A percentile compares a stretch with the other conserved stretches of the same genome.
These are phyloP conservation scores for Calcarisporium arbuscula DNA, from an alignment of 2,329 filamentous ascomycete genomes.

Conservation along the genomic window DNA sequence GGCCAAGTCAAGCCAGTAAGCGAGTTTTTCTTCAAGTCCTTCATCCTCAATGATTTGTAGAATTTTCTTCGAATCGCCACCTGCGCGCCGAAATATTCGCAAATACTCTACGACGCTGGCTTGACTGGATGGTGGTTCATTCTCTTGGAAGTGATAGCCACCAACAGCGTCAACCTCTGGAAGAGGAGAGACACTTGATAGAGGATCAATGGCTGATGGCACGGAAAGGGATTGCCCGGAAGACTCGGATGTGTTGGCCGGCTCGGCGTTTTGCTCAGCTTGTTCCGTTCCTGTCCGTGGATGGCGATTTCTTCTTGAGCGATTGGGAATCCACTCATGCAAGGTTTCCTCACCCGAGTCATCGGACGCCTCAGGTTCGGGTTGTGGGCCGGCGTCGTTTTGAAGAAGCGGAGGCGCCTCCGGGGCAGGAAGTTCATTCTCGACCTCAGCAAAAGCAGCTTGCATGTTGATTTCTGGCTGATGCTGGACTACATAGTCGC, in stretches of 20 bases:
- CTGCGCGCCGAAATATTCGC: slow-evolving; percentile 52
- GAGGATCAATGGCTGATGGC: too few relatives aligned
- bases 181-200: too few relatives aligned
- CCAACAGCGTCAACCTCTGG: too few relatives aligned
- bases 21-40: slow-evolving; percentile 50
- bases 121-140: too few relatives aligned
- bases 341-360: slow-evolving; percentile 27
- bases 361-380: slow-evolving; percentile 10
- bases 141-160: too few relatives aligned
- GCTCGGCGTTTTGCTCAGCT: too few relatives aligned
- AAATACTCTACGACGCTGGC: slow-evolving; percentile 30
- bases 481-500: slow-evolving; percentile 97
- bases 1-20: slow-evolving; percentile 53
- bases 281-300: too few relatives aligned
- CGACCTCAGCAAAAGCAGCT: slow-evolving; percentile 50
- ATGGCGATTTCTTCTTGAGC: too few relatives aligned
- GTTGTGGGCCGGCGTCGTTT: slow-evolving; percentile 12
- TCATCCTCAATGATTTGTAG: slow-evolving; percentile 56
- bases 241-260: too few relatives aligned
- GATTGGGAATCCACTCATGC: slow-evolving; percentile 20
- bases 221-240: too few relatives aligned
- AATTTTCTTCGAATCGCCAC: slow-evolving; percentile 53
- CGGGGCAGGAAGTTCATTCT: slow-evolving; percentile 20
- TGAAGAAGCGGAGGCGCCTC: too few relatives aligned
- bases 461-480: slow-evolving; percentile 87